These are phyloP conservation scores for Remersonia thermophila DNA, from an alignment of 2,329 filamentous ascomycete species.

Conservation along the genomic window DNA sequence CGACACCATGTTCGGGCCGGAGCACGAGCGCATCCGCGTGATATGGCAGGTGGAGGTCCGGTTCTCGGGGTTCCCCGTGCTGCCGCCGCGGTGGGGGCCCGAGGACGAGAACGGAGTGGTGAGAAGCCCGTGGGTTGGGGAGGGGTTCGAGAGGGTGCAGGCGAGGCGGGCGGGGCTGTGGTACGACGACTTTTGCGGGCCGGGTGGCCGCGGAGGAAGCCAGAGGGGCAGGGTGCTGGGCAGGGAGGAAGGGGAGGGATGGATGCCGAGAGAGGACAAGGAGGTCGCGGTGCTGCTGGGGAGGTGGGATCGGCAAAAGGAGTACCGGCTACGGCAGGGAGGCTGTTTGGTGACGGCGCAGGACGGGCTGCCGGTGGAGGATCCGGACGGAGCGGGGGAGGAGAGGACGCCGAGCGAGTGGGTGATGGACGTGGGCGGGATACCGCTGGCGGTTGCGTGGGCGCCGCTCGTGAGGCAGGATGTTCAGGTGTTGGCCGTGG, in stretches of 20 bases:
- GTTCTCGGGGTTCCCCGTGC: constrained; percentile 29
- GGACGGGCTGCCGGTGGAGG: constrained; percentile 10
- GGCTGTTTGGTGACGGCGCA: constrained; percentile 9
- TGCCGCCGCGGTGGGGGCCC: constrained; percentile 26
- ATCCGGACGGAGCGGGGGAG: constrained; percentile 2
- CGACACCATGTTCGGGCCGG: constrained; percentile 31
- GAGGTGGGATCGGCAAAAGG: constrained; percentile 17
- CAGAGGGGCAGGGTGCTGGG: too few species aligned
- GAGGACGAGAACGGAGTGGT: constrained; percentile 19
- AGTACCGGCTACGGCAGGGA: constrained; percentile 14
- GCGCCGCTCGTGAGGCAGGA: constrained; percentile 27
- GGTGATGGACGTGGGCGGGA: constrained; percentile 42
- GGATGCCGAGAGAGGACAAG: too few species aligned
- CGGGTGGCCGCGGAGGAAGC: constrained; percentile 10
- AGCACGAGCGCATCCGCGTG: constrained; percentile 23
- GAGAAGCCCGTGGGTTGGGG: constrained; percentile 29
- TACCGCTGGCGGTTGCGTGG: constrained; percentile 42
- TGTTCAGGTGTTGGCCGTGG: constrained; percentile 39
- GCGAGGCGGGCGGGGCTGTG: constrained; percentile 21
- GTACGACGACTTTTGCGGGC: constrained; percentile 11
- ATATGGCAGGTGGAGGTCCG: constrained; percentile 28
- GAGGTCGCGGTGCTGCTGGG: constrained; percentile 19
- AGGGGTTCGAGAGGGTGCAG: constrained; percentile 24
- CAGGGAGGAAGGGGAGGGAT: too few species aligned
- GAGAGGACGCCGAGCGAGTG: constrained; percentile 28